Base-by-base conservation (phyloP, 2,329 filamentous ascomycete species). In the Fusarium subglutinans region DNA sequence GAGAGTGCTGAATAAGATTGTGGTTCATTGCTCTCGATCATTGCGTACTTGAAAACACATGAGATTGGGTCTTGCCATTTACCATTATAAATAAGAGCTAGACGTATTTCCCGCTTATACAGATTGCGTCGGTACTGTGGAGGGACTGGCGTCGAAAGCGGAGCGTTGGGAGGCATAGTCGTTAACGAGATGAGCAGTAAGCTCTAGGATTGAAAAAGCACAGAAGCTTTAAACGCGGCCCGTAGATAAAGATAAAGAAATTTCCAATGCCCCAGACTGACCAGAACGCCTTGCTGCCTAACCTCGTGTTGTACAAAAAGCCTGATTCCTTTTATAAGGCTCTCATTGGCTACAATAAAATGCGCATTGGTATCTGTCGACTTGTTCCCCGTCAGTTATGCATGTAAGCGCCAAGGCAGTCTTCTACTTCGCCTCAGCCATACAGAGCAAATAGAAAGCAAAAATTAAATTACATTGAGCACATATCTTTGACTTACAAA, bases 221-320 rank as follows among this genome's bases (percentile, higher is more conserved):
- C n/a, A 6, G n/a, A 44, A 44, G 43, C 17, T 12, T 44, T 12
- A 44, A 44, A 18, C 4, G 2, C 3, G 10, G 41, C 6, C 15
- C 10, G 10, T 44, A 12, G 9, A 11, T 4, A 12, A 12, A 26
- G 17, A 26, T 26, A 4, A 45, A 26, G 24, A 45, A 45, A 13
- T 5, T 10, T 5, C 0, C 10, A 44, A 45, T 26, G 0, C 2
- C 11, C 10, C 5, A 26, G 43, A 0, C 10, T 26, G 43, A 3
- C 43, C 17, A 45, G 0, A 26, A 26, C 0, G 12, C 24, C 24
- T 45, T 45, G 43, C 43, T 45, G 43, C 43, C 24, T 45, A 26
- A 14, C 11, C 2, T 20, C 17, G 14, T 45, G 24, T 14, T 20
- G 43, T 40, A 7, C 6, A 14, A 20, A 44, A 10, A 26, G 43